phyloP scores from a whole-genome alignment of 495 filamentous ascomycete genomes.

The Apodospora peruviana region DNA sequence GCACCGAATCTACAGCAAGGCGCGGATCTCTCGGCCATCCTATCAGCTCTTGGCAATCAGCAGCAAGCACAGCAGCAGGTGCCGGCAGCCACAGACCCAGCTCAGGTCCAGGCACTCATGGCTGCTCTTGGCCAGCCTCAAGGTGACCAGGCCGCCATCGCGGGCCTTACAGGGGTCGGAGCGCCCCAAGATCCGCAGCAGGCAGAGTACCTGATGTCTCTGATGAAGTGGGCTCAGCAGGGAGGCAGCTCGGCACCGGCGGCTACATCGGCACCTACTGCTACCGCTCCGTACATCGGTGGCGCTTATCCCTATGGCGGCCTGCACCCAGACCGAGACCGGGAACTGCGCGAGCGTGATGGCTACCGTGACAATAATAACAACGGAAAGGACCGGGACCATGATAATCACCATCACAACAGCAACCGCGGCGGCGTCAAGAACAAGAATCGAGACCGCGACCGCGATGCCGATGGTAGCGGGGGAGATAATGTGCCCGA shows the following conservation, averaged over 20 bases:
- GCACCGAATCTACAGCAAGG: constrained; percentile 7
- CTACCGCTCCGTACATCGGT: neutral
- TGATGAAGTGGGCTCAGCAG: constrained; percentile 16
- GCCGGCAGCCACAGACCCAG: neutral
- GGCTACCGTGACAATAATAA: constrained; percentile 12
- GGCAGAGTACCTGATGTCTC: constrained; percentile 15
- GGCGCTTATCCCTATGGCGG: constrained; percentile 1
- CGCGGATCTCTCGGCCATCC: constrained; percentile 16
- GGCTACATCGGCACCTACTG: neutral
- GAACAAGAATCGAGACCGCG: constrained; percentile 7
- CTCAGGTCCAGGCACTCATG: constrained; percentile 18
- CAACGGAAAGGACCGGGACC: constrained; percentile 2
- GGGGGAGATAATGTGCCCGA: constrained; percentile 16
- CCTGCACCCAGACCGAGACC: constrained; percentile 6
- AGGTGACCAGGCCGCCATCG: neutral
- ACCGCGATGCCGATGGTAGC: constrained; percentile 15
- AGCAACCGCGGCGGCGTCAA: constrained; percentile 11
- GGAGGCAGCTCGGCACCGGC: neutral
- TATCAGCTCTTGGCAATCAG: constrained; percentile 16
- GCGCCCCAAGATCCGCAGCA: too few species aligned
- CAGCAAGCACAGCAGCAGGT: constrained; percentile 9
- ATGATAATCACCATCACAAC: constrained; percentile 6
- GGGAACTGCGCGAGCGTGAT: neutral
- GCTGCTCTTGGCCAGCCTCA: constrained; percentile 15
- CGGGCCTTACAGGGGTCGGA: too few species aligned